A percentile compares a stretch with the other conserved stretches of the same genome.
These are phyloP conservation scores for Globisporangium alternatum DNA, from an alignment of 352 stramenopile species.

Conservation along the genomic window DNA sequence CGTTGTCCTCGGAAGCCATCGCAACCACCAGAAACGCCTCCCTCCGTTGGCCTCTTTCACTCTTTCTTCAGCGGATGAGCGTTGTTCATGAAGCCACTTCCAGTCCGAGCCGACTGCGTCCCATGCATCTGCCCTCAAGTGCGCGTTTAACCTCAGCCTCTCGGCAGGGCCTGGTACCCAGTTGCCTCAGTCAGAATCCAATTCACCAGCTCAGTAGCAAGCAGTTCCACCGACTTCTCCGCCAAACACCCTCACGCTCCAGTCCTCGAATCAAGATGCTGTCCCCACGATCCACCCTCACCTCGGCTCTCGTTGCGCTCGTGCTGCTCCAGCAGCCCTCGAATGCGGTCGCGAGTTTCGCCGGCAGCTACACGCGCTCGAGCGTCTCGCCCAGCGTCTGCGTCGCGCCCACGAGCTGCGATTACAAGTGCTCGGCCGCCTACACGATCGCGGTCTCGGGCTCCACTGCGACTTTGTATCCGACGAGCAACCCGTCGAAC, in stretches of 20 bases:
- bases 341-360: background rate
- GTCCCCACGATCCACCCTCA: background rate
- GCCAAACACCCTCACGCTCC: background rate
- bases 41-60: too few species aligned
- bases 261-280: background rate
- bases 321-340: background rate
- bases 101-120: too few species aligned
- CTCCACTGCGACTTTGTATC: background rate
- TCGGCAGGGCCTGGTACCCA: too few species aligned
- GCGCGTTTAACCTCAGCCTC: background rate
- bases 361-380: background rate
- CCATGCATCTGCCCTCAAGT: background rate
- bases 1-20: background rate
- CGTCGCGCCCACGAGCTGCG: background rate
- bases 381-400: background rate
- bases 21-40: background rate
- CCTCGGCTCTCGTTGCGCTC: background rate
- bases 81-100: too few species aligned
- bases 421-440: background rate
- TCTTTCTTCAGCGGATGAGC: too few species aligned
- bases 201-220: background rate
- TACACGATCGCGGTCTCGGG: slow-evolving; percentile 7
- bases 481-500: background rate
- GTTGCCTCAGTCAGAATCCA: background rate
- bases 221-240: background rate